Base-by-base conservation (phyloP, 2,329 filamentous ascomycete species). In the Aspergillus oerlinghausenensis region DNA sequence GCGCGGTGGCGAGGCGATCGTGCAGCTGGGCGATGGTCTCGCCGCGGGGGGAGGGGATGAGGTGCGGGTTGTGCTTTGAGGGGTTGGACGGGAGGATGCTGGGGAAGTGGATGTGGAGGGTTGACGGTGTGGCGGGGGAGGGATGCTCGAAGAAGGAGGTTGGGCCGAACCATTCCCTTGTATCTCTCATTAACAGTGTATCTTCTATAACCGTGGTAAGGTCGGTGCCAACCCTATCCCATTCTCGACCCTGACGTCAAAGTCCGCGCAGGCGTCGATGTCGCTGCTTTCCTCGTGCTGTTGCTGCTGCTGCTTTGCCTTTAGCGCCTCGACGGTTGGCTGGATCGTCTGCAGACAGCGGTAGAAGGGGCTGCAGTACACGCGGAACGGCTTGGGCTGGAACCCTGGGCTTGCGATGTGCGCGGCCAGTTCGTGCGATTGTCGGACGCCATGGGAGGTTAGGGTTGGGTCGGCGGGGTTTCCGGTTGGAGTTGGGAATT, bases 281-380 rank as follows among this genome's bases (percentile, higher is more conserved):
- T 70, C 67, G 61, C 56, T 17, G 71, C 60, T n/a, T 19, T 50
- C 55, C 63, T 45, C 42, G 8, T 29, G 28, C 29, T 23, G 21
- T 23, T 23, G 23, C 23, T 23, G 23, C 23, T 55, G 56, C 50
- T 64, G 63, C 48, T 58, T 60, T 48, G 65, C 66, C 58, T 66
- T 72, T 57, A 75, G 68, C 50, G 68, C 74, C 60, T 75, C 75
- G 4, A 84, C 77, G 10, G 71, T 71, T n/a, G 92, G 91, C 50
- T 82, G 79, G 52, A 96, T 84, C 1, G 92, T 96, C 76, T 96
- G 89, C 45, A 96, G 78, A 70, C 92, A 96, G 62, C 92, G 85
- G 73, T 94, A 96, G 75, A 91, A 96, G 0, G 90, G 89, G 59
- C 88, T 92, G 32, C 85, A 89, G 77, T 96, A 97, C 63, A 97